phyloP scores from a whole-genome alignment of 2,329 filamentous ascomycete genomes.

The Aspergillus aculeatinus region DNA sequence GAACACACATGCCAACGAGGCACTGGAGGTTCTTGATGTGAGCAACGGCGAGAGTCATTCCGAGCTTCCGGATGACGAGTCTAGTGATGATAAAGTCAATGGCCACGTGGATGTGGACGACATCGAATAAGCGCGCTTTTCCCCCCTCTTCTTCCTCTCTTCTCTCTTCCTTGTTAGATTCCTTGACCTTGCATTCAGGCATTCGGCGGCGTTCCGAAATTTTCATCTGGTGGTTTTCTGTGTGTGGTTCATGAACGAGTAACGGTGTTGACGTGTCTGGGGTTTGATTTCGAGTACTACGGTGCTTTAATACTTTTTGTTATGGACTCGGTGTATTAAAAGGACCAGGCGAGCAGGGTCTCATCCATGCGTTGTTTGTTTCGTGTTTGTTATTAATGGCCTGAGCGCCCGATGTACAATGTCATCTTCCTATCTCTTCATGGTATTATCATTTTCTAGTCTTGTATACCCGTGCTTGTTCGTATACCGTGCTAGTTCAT shows the following conservation, averaged over 20 bases:
- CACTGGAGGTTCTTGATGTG: slow-evolving; percentile 44
- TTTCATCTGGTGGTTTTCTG: slow-evolving; percentile 15
- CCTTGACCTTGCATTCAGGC: slow-evolving; percentile 7
- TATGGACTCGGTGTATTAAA: slow-evolving; percentile 23
- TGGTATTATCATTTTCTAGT: background rate
- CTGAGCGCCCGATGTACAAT: slow-evolving; percentile 1
- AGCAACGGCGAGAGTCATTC: slow-evolving; percentile 30
- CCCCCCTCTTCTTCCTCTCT: background rate
- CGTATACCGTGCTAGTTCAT: no score
- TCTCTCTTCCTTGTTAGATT: slow-evolving; percentile 4
- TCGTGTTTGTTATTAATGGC: slow-evolving; percentile 6
- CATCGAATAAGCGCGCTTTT: slow-evolving; percentile 9
- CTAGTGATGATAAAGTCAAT: slow-evolving; percentile 26
- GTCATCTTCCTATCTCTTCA: background rate
- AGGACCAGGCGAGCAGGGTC: slow-evolving; percentile 18
- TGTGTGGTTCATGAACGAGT: slow-evolving; percentile 20
- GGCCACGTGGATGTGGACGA: slow-evolving; percentile 17
- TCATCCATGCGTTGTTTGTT: slow-evolving; percentile 2
- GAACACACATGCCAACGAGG: slow-evolving; percentile 49
- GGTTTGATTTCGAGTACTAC: background rate
- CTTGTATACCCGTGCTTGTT: background rate
- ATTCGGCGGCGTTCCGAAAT: slow-evolving; percentile 14
- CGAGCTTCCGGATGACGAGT: slow-evolving; percentile 24
- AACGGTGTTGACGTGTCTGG: slow-evolving; percentile 14
- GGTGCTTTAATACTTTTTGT: slow-evolving; percentile 6